Evolutionary conservation across 2,329 filamentous ascomycete genomes (phyloP), one percentile per base, ranked within the genome.

Genomic region (Talaromyces sp.): DNA sequence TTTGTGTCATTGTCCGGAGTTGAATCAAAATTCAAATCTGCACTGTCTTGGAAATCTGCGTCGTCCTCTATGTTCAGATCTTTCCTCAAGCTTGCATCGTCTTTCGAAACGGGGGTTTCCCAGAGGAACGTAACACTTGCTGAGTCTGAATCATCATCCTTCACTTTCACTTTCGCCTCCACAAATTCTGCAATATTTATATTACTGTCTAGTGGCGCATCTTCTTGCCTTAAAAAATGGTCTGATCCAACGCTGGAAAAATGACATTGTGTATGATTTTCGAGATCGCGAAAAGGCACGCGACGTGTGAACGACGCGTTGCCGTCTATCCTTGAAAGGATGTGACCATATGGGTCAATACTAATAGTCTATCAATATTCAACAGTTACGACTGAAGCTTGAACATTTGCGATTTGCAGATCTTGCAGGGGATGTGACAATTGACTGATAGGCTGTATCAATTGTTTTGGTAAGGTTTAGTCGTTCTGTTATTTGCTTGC

Each of bases 401-500:
- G 31, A 35, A n/a, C n/a, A 35, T 7, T 35, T 33, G 3, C 31
- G 19, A 37, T 37, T n/a, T 24, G 11, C n/a, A 39, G 19, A 37
- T 24, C 31, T 56, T n/a, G 33, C 3, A 8, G 13, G 33, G 16
- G 11, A 14, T 2, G n/a, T 24, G 13, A 16, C 3, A 11, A 22
- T 14, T 19, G n/a, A 2, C 45, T 56, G 33, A 37, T 56, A 56
- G 52, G 52, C 52, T 56, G 31, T 37, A 56, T 56, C 16, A 37
- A 13, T 8, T 41, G 13, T 48, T 4, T 11, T 48, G 22, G 13
- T 33, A 33, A 9, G 48, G 31, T 35, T 35, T 37, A 31, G 31
- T 22, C n/a, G 2, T 37, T 54, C 50, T 24, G 59, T 47, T 62
- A 33, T 48, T 43, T 54, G 60, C 16, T 54, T 54, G 35, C 60